phyloP scores from a whole-genome alignment of 2,329 filamentous ascomycete genomes.

The Pleoardoris graminearum region DNA sequence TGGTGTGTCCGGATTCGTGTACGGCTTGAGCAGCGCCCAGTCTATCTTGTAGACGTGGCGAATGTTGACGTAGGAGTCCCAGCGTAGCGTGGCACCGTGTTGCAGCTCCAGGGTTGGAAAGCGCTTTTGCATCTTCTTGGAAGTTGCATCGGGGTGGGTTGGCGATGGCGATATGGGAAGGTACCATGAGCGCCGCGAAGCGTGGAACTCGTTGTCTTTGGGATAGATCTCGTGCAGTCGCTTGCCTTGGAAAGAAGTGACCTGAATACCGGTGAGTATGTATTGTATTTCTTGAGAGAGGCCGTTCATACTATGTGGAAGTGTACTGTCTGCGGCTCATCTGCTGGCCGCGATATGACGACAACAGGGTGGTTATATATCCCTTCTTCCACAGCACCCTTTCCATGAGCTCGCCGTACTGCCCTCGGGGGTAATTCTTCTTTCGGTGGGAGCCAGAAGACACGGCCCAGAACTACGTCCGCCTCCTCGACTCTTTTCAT shows the following conservation, averaged over 20 bases:
- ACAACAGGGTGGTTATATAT: constrained; percentile 42
- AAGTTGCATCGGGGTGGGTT: constrained; percentile 36
- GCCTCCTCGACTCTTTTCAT: constrained; percentile 18
- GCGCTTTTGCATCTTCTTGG: constrained; percentile 37
- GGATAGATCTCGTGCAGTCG: constrained; percentile 37
- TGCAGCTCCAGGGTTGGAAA: constrained; percentile 35
- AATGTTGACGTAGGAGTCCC: constrained; percentile 42
- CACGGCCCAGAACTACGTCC: constrained; percentile 28
- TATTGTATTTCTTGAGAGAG: neutral
- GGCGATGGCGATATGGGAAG: constrained; percentile 39
- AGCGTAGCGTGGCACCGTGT: constrained; percentile 27
- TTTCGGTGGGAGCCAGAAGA: constrained; percentile 39
- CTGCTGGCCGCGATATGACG: constrained; percentile 35
- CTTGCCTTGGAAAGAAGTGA: constrained; percentile 42
- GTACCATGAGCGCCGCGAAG: constrained; percentile 37
- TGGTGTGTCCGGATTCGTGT: constrained; percentile 31
- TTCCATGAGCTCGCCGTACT: constrained; percentile 35
- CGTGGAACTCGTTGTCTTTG: constrained; percentile 39
- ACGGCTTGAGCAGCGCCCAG: constrained; percentile 30
- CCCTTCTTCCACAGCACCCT: constrained; percentile 36
- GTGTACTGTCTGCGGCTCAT: constrained; percentile 31
- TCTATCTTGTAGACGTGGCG: constrained; percentile 41
- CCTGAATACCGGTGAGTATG: constrained; percentile 26
- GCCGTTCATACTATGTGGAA: constrained; percentile 39
- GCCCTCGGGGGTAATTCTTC: constrained; percentile 31